A percentile compares a stretch with the other conserved stretches of the same genome.
Conservation (phyloP, 805 yeast genomes). For the Ogataea nitratoaversa region DNA sequence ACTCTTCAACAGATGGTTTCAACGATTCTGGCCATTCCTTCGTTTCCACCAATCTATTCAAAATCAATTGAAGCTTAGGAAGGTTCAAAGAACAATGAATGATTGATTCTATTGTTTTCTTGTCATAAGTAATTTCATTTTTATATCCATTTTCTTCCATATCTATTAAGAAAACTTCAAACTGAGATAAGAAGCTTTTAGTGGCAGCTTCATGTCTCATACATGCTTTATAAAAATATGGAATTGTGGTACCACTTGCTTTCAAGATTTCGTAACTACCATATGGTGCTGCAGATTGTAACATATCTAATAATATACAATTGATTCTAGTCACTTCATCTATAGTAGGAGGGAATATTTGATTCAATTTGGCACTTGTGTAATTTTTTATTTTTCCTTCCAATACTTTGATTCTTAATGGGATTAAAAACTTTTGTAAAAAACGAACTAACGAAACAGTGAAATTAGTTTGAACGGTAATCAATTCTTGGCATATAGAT, state of each 20-base stretch:
- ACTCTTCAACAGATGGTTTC: slow-evolving; percentile 31
- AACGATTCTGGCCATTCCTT: slow-evolving; percentile 40
- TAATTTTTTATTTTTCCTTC: slow-evolving; percentile 47
- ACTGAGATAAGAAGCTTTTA: slow-evolving; percentile 49
- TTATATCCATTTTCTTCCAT: slow-evolving; percentile 28
- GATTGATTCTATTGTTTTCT: slow-evolving; percentile 53
- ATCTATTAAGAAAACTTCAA: slow-evolving; percentile 38
- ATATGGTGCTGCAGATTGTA: slow-evolving; percentile 58
- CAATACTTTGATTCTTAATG: slow-evolving; percentile 67
- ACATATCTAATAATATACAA: slow-evolving; percentile 74
- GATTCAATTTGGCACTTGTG: slow-evolving; percentile 65
- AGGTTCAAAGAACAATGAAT: slow-evolving; percentile 70
- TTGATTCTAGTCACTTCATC: slow-evolving; percentile 91
- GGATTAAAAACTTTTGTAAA: slow-evolving; percentile 73
- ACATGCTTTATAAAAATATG: slow-evolving; percentile 88
- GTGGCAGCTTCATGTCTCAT: slow-evolving; percentile 94
- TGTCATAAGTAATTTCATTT: slow-evolving; percentile 35
- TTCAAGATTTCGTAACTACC: slow-evolving; percentile 76
- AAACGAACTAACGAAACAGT: slow-evolving; percentile 70
- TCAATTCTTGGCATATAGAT: slow-evolving; percentile 61
- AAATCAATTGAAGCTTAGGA: slow-evolving; percentile 62
- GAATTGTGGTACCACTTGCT: slow-evolving; percentile 78
- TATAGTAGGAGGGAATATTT: slow-evolving; percentile 88
- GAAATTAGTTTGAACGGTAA: slow-evolving; percentile 68
- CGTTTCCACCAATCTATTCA: slow-evolving; percentile 54